These are phyloP conservation scores for Salix brachista DNA, from an alignment of 345 rosid species.

Conservation along the genomic window DNA sequence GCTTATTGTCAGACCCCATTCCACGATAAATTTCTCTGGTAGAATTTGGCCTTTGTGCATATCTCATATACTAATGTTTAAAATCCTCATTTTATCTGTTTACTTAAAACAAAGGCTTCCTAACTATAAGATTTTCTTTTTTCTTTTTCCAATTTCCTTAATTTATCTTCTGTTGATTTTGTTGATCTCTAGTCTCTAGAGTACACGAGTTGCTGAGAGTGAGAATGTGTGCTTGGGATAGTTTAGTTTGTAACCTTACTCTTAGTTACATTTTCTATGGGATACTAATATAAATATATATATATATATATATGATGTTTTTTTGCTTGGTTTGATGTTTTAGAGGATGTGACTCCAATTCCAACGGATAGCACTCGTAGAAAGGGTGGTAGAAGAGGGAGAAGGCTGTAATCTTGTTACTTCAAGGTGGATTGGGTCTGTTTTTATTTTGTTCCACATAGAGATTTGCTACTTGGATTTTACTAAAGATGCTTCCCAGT, in stretches of 20 bases:
- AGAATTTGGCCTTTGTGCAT: not conserved
- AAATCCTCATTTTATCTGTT: not conserved
- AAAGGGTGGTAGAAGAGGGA: conserved; percentile 37
- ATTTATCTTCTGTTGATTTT: too few species aligned
- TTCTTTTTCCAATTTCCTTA: not conserved
- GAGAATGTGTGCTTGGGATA: not conserved
- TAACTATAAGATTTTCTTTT: not conserved
- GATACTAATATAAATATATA: not conserved
- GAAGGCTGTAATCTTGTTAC: conserved; percentile 22
- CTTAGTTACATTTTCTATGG: not conserved
- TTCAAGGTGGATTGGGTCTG: not conserved
- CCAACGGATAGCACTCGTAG: conserved; percentile 34
- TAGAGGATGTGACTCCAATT: conserved; percentile 36
- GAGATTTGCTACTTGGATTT: not conserved
- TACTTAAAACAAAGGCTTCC: not conserved
- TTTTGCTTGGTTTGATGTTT: not conserved
- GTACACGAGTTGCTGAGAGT: not conserved
- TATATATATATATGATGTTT: too few species aligned
- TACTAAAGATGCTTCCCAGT: not conserved
- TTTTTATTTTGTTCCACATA: not conserved
- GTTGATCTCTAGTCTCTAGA: not conserved
- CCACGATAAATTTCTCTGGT: not conserved
- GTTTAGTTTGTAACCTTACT: not conserved
- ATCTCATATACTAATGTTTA: not conserved
- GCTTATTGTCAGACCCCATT: not conserved